Base-by-base conservation (phyloP, 331 rosid genomes). In the Malus hybrid region DNA sequence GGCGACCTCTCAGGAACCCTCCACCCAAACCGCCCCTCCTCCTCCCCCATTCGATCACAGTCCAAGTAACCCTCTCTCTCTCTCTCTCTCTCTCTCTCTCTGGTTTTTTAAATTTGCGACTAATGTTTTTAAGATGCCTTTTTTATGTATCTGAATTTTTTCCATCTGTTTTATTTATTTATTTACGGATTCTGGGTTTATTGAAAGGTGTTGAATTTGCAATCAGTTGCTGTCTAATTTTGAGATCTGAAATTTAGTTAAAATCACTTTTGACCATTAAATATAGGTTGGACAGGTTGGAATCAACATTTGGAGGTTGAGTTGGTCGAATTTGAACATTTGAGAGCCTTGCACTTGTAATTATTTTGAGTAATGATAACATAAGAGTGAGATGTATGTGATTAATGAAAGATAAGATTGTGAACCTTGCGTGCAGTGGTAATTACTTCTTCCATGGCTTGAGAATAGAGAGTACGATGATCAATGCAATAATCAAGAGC, bases 21-120 rank as follows among this genome's bases (percentile, higher is more conserved):
- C 81, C 29, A 28, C 83, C 57, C 82, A 55, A 52, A 29, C 78
- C 46, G 67, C 56, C 11, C 79, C 78, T 32, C 75, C 86, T 26
- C 82, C 81, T 13, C 88, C 91, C 7, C 77, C 84, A 4, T 91
- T 91, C 69, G 97, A 93, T 87, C 98, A 93, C 76, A 89, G 91
- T 86, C 89, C 91, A 75, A 91, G 97, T 93, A 86, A 34, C 15
- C 75, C 28, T 71, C 73, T 19, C 48, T 69, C 19, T 33, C 5
- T 24, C n/a, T 42, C 4, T 34, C 7, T 28, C 0, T 14, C 15
- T 79, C 18, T 53, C 24, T 72, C 26, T 9, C 46, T 26, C 29
- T 20, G 19, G 24, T 28, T 10, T n/a, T 32, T 39, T 29, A 42
- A 24, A 34, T 57, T 32, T 50, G 53, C 56, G 78, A 53, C 20